Percentiles rank a stretch among this genome's conserved stretches.
Conservation (phyloP, 176 grass and related monocot genomes). For the Poa annua region DNA sequence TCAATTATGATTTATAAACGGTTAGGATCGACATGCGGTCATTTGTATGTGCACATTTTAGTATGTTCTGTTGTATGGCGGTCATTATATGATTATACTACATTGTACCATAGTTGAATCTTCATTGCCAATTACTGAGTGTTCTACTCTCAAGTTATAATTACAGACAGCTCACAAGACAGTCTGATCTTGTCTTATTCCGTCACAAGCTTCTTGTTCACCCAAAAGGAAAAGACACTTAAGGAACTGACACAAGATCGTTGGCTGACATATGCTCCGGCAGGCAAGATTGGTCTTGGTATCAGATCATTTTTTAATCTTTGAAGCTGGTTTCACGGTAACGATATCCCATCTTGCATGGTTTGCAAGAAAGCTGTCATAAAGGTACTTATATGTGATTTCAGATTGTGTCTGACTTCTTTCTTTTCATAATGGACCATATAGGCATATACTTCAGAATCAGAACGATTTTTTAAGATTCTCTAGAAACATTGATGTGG, state of each 20-base stretch:
- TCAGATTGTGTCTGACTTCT: not conserved
- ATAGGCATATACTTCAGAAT: not conserved
- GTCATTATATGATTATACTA: not conserved
- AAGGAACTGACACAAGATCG: slow-evolving; percentile 69
- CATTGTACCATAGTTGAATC: slow-evolving; percentile 25
- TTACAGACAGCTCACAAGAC: slow-evolving; percentile 53
- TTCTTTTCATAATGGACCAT: not conserved
- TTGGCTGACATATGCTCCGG: slow-evolving; percentile 65
- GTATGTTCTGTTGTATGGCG: slow-evolving; percentile 23
- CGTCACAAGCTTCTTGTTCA: slow-evolving; percentile 73
- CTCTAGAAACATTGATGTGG: no score
- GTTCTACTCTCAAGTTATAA: slow-evolving; percentile 50
- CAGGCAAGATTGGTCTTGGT: slow-evolving; percentile 75
- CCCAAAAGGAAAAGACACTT: slow-evolving; percentile 86
- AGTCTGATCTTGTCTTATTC: slow-evolving; percentile 52
- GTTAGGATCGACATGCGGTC: not conserved
- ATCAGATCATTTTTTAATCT: slow-evolving; percentile 89
- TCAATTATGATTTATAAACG: not conserved
- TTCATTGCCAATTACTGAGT: slow-evolving; percentile 23
- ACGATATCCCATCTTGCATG: slow-evolving; percentile 74
- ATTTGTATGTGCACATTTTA: not conserved
- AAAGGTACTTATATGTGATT: slow-evolving; percentile 51
- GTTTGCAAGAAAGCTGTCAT: slow-evolving; percentile 95
- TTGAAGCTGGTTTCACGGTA: slow-evolving; percentile 73
- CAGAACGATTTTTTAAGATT: no score